phyloP scores from a whole-genome alignment of 2,329 filamentous ascomycete species.

The Ascosphaera acerosa region DNA sequence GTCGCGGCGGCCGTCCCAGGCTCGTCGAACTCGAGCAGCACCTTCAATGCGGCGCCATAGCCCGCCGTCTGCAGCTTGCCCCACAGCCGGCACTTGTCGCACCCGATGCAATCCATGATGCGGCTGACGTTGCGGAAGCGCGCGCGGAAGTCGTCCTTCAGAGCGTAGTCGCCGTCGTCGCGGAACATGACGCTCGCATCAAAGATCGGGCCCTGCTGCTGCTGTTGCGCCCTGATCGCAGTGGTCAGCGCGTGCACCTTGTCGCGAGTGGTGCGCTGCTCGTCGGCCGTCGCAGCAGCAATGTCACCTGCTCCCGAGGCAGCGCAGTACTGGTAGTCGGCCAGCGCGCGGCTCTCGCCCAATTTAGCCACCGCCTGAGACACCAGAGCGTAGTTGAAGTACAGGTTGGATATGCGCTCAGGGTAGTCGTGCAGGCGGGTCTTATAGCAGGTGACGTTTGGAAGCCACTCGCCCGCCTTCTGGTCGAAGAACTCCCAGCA shows the following conservation, averaged over 20 bases:
- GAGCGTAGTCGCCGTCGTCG: conserved; percentile 32
- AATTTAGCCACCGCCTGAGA: conserved; percentile 80
- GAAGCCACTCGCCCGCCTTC: conserved; percentile 76
- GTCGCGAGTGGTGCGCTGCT: conserved; percentile 54
- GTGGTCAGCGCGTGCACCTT: conserved; percentile 58
- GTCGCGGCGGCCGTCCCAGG: no score
- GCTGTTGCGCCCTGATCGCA: conserved; percentile 36
- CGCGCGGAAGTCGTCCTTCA: conserved; percentile 95
- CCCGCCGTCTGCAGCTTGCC: conserved; percentile 89
- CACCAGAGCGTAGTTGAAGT: conserved; percentile 97
- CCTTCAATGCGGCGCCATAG: conserved; percentile 83
- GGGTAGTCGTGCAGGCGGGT: conserved; percentile 60
- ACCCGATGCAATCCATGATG: conserved; percentile 95
- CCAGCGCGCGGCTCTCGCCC: conserved; percentile 40
- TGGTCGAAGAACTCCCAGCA: conserved; percentile 95
- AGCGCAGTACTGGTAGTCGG: conserved; percentile 74
- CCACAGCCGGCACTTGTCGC: conserved; percentile 96
- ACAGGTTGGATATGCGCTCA: conserved; percentile 86
- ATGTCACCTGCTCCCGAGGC: no score
- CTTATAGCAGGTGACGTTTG: conserved; percentile 75
- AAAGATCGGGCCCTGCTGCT: conserved; percentile 67
- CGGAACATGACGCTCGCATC: conserved; percentile 93
- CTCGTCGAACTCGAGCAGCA: conserved; percentile 79
- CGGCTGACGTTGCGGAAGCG: conserved; percentile 92
- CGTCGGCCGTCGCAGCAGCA: conserved; percentile 55